Base-by-base conservation (phyloP, 169 alveolate genomes). In the Fabrea salina region DNA sequence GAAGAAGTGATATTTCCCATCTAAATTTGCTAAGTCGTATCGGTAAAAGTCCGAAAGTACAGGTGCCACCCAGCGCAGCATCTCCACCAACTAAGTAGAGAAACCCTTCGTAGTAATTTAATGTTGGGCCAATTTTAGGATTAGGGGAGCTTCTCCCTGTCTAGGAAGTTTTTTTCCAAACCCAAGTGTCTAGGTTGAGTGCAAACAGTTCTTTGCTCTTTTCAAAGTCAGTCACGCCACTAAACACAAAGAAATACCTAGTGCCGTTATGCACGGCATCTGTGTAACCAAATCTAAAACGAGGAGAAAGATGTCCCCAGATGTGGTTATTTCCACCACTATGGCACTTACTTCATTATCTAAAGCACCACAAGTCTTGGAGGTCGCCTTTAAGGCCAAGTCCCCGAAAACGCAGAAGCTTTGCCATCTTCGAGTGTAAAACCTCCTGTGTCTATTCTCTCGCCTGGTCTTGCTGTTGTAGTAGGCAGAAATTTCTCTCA, bases 381-480 rank as follows among this genome's bases (percentile, higher is more conserved):
- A 66, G 54, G 4, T 66, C 41, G n/a, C 25, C 32, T 8, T 37
- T 27, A 16, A 16, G 35, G 4, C 51, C 25, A 32, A 19, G 37
- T 0, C 76, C 76, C 76, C 76, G 5, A 66, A 66, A 8, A 66
- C 22, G 4, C 41, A 66, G 16, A 58, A 27, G n/a, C n/a, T n/a
- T n/a, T n/a, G n/a, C n/a, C n/a, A n/a, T n/a, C n/a, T n/a, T n/a
- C n/a, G n/a, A n/a, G n/a, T n/a, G n/a, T n/a, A n/a, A n/a, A n/a
- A n/a, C n/a, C n/a, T n/a, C n/a, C n/a, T n/a, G n/a, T n/a, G n/a
- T n/a, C n/a, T n/a, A n/a, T n/a, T n/a, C n/a, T n/a, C n/a, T n/a
- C n/a, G n/a, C n/a, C n/a, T n/a, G n/a, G n/a, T n/a, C n/a, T n/a
- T n/a, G n/a, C n/a, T n/a, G n/a, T n/a, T n/a, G n/a, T n/a, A n/a